phyloP scores from a whole-genome alignment of 768 basidiomycete species.

The Suillus bovinus region DNA sequence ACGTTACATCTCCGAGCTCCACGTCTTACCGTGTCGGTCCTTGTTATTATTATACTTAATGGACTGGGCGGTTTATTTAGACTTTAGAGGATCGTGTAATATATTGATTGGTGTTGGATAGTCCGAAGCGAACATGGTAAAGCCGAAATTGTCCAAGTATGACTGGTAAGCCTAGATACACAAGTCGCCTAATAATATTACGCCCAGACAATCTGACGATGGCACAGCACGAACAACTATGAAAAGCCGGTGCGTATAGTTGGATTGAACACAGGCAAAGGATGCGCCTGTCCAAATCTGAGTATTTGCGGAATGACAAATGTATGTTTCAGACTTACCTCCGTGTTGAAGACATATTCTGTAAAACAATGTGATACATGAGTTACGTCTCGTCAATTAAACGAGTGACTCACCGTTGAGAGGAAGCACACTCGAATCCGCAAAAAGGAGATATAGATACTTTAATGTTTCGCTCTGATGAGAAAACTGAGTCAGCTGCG shows the following conservation, averaged over 20 bases:
- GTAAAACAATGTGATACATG: background rate
- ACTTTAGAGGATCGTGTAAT: constrained; percentile 11
- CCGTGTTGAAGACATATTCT: constrained; percentile 94
- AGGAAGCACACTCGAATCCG: constrained; percentile 69
- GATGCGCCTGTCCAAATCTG: constrained; percentile 51
- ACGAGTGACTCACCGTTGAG: constrained; percentile 58
- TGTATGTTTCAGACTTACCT: constrained; percentile 46
- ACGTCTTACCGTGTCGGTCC: constrained; percentile 1
- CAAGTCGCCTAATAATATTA: background rate
- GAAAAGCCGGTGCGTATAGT: constrained; percentile 48
- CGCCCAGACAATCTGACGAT: background rate
- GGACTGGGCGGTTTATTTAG: constrained; percentile 11
- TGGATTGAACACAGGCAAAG: constrained; percentile 68
- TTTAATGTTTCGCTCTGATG: constrained; percentile 84
- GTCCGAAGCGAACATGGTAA: background rate
- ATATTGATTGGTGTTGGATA: background rate
- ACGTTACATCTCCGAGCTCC: constrained; percentile 5
- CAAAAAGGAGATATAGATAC: constrained; percentile 87
- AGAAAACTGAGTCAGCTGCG: background rate
- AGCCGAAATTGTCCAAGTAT: background rate
- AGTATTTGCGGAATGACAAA: constrained; percentile 3
- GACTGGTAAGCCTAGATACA: background rate
- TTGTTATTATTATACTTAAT: constrained; percentile 15
- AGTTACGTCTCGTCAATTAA: constrained; percentile 12
- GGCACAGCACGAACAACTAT: constrained; percentile 22